A percentile compares a stretch with the other conserved stretches of the same genome.
These are phyloP conservation scores for Sporothrix protearum DNA, from an alignment of 2,329 filamentous ascomycete species.

Conservation along the genomic window DNA sequence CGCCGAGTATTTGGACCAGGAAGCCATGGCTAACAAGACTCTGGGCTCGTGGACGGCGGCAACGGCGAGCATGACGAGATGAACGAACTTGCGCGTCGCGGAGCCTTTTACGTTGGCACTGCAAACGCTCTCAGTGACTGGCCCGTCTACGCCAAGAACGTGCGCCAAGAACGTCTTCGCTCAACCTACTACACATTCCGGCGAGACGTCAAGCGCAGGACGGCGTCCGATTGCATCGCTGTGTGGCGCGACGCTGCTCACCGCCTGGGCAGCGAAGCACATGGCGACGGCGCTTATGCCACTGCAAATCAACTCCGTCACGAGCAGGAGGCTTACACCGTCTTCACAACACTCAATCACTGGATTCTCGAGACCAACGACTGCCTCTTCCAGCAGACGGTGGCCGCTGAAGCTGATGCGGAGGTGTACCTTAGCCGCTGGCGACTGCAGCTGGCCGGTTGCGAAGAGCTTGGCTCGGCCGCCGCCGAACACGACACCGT, in stretches of 20 bases:
- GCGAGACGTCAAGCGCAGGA: slow-evolving; percentile 25
- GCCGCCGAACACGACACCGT: slow-evolving; percentile 26
- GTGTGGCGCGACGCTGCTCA: slow-evolving; percentile 21
- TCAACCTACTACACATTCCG: slow-evolving; percentile 27
- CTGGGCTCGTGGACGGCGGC: slow-evolving; percentile 18
- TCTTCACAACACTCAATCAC: slow-evolving; percentile 23
- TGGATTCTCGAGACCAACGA: slow-evolving; percentile 31
- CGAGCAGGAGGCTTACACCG: slow-evolving; percentile 17
- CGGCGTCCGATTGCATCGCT: slow-evolving; percentile 24
- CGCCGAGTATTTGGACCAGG: slow-evolving; percentile 16
- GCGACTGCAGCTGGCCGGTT: slow-evolving; percentile 20
- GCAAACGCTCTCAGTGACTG: slow-evolving; percentile 28
- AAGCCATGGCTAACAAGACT: neutral
- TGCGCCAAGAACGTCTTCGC: slow-evolving; percentile 27
- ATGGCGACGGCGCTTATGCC: neutral
- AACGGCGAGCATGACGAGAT: slow-evolving; percentile 16
- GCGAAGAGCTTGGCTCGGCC: slow-evolving; percentile 19
- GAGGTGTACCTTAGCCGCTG: slow-evolving; percentile 27
- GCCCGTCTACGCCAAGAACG: slow-evolving; percentile 20
- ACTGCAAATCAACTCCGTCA: slow-evolving; percentile 22
- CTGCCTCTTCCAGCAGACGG: slow-evolving; percentile 23
- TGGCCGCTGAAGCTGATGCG: slow-evolving; percentile 28
- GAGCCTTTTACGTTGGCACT: slow-evolving; percentile 29
- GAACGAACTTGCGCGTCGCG: slow-evolving; percentile 24
- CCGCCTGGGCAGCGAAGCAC: neutral